Base-by-base conservation (phyloP, 2,329 filamentous ascomycete species). In the Trichoderma oligosporum region DNA sequence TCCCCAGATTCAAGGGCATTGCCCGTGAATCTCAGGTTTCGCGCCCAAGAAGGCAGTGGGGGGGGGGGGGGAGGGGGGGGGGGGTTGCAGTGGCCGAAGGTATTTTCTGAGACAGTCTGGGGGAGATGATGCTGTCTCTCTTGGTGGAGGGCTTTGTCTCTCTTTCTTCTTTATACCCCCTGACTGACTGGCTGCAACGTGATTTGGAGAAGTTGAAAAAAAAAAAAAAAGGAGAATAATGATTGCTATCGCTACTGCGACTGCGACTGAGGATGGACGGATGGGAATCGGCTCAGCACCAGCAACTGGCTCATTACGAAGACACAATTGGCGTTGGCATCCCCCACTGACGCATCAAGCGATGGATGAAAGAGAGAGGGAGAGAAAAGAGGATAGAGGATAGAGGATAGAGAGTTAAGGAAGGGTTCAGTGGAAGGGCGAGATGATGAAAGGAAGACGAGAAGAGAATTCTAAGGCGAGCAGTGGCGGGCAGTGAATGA, bases 1-100 rank as follows among this genome's bases (percentile, higher is more conserved):
- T 61, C 39, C 59, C 62, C 44, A 67, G 64, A 55, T 70, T 64
- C 47, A 66, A 61, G 57, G 66, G 63, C 70, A 73, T 73, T 58
- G 60, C 56, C 61, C 58, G 61, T 58, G 61, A 61, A 44, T 35
- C 9, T 49, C 47, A 16, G 31, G 56, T 33, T 46, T 24, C 29
- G 55, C 46, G 44, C 47, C 41, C 31, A 45, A 41, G 25, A n/a
- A 35, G 8, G 36, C 44, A 25, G 9, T 6, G 42, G 16, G 24
- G n/a, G n/a, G n/a, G n/a, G n/a, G n/a, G n/a, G n/a, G n/a, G n/a
- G n/a, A n/a, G n/a, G n/a, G n/a, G n/a, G n/a, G n/a, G n/a, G n/a
- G 24, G 16, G 39, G 46, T 39, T 41, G 35, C 53, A 35, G 53
- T 22, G 8, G 51, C 29, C n/a, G 36, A 24, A 7, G 11, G 33